Conservation (phyloP, 1,284 basidiomycete species). For the Cutaneotrichosporon mucoides region DNA sequence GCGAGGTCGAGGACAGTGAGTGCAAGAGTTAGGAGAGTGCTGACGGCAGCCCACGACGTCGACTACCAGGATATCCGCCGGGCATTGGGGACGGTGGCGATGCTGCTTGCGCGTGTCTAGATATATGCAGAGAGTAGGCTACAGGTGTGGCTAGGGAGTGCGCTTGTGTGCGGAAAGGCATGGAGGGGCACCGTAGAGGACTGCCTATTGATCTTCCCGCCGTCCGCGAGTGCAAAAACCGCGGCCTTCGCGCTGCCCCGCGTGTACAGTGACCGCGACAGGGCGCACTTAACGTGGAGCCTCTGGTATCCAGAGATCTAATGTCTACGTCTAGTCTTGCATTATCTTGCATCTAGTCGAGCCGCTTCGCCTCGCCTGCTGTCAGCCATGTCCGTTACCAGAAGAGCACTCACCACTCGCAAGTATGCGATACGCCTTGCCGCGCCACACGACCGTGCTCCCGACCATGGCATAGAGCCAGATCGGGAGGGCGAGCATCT, state of each 20-base stretch:
- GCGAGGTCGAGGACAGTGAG: slow-evolving; percentile 97
- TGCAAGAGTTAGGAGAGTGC: slow-evolving; percentile 17
- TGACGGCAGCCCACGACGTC: slow-evolving; percentile 78
- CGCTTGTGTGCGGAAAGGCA: too few relatives aligned
- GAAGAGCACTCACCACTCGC: slow-evolving; percentile 28
- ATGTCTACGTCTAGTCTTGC: too few relatives aligned
- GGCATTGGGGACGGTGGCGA: slow-evolving; percentile 75
- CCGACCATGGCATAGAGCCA: slow-evolving; percentile 76
- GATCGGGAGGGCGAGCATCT: slow-evolving; percentile 76
- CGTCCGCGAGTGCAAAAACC: too few relatives aligned
- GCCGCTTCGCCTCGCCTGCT: slow-evolving; percentile 13
- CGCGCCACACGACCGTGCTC: slow-evolving; percentile 77
- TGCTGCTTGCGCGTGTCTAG: slow-evolving; percentile 49
- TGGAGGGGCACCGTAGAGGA: too few relatives aligned
- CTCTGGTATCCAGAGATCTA: too few relatives aligned
- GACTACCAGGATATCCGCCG: slow-evolving; percentile 90
- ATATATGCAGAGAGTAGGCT: too few relatives aligned
- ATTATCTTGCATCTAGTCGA: not conserved
- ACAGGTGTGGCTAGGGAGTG: too few relatives aligned
- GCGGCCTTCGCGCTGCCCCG: too few relatives aligned
- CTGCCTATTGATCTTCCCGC: too few relatives aligned
- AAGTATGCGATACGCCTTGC: slow-evolving; percentile 48
- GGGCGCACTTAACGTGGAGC: too few relatives aligned
- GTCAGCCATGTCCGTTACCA: not conserved
- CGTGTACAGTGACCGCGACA: too few relatives aligned